Conservation (phyloP, 345 rosid genomes). For the Rhodamnia argentea region DNA sequence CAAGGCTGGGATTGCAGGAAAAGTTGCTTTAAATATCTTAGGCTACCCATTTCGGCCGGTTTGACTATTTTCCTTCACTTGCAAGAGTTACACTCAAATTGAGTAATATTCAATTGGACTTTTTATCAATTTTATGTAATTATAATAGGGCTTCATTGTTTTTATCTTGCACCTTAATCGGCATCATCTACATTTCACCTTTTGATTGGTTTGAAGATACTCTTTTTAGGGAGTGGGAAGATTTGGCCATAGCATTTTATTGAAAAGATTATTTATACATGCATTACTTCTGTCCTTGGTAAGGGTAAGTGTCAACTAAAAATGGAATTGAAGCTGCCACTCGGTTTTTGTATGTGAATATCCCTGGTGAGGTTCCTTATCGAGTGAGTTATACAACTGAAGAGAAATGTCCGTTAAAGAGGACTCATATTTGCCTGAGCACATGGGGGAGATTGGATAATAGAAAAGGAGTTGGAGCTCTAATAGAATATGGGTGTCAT, state of each 20-base stretch:
- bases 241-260: background rate
- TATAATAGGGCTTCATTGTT: background rate
- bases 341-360: background rate
- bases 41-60: constrained; percentile 96
- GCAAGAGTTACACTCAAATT: background rate
- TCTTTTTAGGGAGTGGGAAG: background rate
- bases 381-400: background rate
- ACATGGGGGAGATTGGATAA: background rate
- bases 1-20: constrained; percentile 89
- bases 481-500: background rate
- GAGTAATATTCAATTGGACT: background rate
- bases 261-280: background rate
- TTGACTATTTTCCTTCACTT: constrained; percentile 11
- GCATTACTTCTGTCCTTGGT: background rate
- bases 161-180: background rate
- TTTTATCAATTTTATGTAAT: background rate
- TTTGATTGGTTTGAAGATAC: background rate
- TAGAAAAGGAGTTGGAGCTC: background rate
- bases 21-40: constrained; percentile 77
- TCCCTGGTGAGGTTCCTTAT: background rate
- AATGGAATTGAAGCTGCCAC: background rate
- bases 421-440: background rate
- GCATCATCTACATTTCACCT: background rate
- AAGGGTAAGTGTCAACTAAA: background rate
- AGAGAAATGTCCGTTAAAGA: background rate